These are phyloP conservation scores for Tagetes patula DNA, from an alignment of 129 eudicot species.

Conservation along the genomic window DNA sequence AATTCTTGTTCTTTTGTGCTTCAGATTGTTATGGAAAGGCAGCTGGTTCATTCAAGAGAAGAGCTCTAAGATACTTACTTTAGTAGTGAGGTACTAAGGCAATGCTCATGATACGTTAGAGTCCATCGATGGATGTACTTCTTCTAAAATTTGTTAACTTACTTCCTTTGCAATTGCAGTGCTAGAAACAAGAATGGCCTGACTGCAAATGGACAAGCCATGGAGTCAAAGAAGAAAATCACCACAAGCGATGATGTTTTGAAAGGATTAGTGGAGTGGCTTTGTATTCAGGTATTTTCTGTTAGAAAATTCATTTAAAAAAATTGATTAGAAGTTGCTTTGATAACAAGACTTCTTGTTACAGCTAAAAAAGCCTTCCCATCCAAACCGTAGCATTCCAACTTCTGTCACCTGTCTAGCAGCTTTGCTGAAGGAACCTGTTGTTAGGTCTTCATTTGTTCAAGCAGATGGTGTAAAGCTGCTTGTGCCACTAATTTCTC, in stretches of 20 bases:
- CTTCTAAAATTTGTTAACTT: not conserved
- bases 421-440: conserved; percentile 72
- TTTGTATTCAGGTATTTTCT: conserved; percentile 81
- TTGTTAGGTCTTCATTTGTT: conserved; percentile 83
- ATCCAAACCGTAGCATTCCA: conserved; percentile 73
- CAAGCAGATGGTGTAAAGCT: conserved; percentile 92
- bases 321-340: not conserved
- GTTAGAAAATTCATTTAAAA: not conserved
- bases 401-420: conserved; percentile 71
- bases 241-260: conserved; percentile 71
- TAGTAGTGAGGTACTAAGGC: conserved; percentile 64
- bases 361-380: conserved; percentile 93
- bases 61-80: conserved; percentile 90
- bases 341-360: conserved; percentile 12
- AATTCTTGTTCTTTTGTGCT: conserved; percentile 15
- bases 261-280: conserved; percentile 89
- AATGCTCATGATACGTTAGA: not conserved
- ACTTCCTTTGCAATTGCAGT: conserved; percentile 35
- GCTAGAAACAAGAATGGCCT: conserved; percentile 54
- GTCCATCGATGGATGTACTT: not conserved
- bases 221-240: conserved; percentile 63
- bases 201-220: conserved; percentile 51
- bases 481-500: conserved; percentile 82
- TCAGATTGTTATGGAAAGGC: conserved; percentile 89
- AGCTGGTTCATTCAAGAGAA: conserved; percentile 96